Percentiles rank a stretch among this genome's conserved stretches.
phyloP scores from a whole-genome alignment of 805 yeast genomes.

The Maudiozyma bulderi region DNA sequence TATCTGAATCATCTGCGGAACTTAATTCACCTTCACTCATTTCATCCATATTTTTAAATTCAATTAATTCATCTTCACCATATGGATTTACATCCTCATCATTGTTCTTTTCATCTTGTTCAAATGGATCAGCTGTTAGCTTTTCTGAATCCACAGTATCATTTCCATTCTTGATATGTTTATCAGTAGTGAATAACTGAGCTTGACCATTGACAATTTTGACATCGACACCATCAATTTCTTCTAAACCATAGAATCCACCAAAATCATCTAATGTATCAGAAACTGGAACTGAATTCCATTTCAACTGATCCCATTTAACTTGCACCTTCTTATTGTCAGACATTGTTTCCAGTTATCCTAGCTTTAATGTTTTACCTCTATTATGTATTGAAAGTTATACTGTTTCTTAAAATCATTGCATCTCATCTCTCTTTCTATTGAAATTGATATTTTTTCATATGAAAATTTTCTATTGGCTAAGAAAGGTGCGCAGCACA shows the following conservation, averaged over 20 bases:
- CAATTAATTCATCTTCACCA: constrained; percentile 15
- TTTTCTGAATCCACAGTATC: constrained; percentile 4
- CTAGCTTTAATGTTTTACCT: no score
- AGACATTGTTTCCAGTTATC: background rate
- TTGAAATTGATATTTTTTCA: no score
- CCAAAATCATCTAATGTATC: constrained; percentile 79
- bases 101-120: constrained; percentile 7
- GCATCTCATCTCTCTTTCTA: no score
- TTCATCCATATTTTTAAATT: constrained; percentile 27
- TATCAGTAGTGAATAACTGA: constrained; percentile 34
- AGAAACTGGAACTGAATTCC: constrained; percentile 80
- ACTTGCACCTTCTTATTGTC: constrained; percentile 21
- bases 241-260: constrained; percentile 89
- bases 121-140: background rate
- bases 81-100: constrained; percentile 10
- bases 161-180: constrained; percentile 6
- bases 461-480: no score
- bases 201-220: constrained; percentile 61
- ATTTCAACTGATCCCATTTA: constrained; percentile 43
- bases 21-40: constrained; percentile 25
- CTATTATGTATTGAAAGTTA: no score
- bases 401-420: no score
- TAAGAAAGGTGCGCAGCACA: no score
- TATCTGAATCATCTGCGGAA: constrained; percentile 17
- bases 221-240: constrained; percentile 86